Percentiles rank a stretch among this genome's conserved stretches.
These are phyloP conservation scores for Phialophora tarda DNA, from an alignment of 2,329 filamentous ascomycete species.

Conservation along the genomic window DNA sequence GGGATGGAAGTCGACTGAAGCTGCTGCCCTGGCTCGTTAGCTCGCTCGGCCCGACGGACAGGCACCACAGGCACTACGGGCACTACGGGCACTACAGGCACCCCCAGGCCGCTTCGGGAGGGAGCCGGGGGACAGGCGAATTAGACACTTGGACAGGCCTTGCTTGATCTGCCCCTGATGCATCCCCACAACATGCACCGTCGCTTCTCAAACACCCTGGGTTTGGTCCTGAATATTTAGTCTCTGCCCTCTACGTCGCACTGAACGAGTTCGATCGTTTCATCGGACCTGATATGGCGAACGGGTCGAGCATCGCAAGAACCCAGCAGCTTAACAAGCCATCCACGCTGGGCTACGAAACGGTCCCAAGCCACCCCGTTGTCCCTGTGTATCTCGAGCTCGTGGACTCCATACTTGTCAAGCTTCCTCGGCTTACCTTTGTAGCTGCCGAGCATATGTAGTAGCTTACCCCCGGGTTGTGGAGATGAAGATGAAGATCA, in stretches of 20 bases:
- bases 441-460: neutral
- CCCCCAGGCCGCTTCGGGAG: neutral
- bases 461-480: neutral
- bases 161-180: neutral
- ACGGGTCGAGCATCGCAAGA: neutral
- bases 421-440: neutral
- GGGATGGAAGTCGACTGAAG: slow-evolving; percentile 4
- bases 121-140: slow-evolving; percentile 11
- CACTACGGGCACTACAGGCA: too few species aligned
- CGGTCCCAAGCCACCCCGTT: neutral
- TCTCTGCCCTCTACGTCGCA: neutral
- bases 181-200: neutral
- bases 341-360: neutral
- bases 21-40: neutral
- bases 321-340: neutral
- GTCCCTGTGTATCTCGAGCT: neutral
- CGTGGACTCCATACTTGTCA: neutral
- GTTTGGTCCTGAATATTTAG: neutral
- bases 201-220: neutral
- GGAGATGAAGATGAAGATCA: slow-evolving; percentile 10
- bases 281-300: neutral
- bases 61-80: neutral
- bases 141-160: neutral
- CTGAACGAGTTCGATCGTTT: neutral
- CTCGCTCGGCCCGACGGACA: too few species aligned